Percentiles rank a stretch among this genome's conserved stretches.
Evolutionary conservation across 805 yeast species (phyloP).

Genomic region (Metschnikowia picachoensis): DNA sequence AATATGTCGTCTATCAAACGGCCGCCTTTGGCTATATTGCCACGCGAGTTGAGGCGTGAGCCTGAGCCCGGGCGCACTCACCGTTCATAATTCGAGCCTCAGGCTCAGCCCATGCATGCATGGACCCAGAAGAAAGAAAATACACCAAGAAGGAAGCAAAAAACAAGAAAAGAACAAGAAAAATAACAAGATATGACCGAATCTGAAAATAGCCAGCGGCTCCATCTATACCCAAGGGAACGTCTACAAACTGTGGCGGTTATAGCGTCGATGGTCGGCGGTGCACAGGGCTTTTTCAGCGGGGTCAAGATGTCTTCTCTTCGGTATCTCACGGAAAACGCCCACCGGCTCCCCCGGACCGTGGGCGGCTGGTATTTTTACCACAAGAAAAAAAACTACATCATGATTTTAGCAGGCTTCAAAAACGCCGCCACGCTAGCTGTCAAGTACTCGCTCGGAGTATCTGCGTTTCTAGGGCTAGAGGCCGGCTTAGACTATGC

Average conservation of each 20-base stretch:
- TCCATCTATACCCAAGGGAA: slow-evolving; percentile 46
- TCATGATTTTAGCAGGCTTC: slow-evolving; percentile 56
- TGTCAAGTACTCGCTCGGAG: slow-evolving; percentile 35
- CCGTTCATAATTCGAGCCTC: too few relatives aligned
- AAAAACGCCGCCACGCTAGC: slow-evolving; percentile 43
- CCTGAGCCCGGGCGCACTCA: too few relatives aligned
- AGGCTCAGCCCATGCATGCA: too few relatives aligned
- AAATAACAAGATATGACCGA: neutral
- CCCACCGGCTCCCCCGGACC: slow-evolving; percentile 73
- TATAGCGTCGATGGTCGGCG: slow-evolving; percentile 38
- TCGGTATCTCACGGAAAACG: slow-evolving; percentile 70
- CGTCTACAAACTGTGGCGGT: slow-evolving; percentile 42
- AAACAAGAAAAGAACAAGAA: neutral
- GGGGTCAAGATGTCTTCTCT: slow-evolving; percentile 57
- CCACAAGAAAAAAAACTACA: slow-evolving; percentile 78
- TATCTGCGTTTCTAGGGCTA: slow-evolving; percentile 49
- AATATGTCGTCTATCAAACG: too few relatives aligned
- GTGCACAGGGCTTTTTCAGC: slow-evolving; percentile 53
- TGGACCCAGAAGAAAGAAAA: too few relatives aligned
- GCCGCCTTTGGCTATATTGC: too few relatives aligned
- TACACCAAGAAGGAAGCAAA: too few relatives aligned
- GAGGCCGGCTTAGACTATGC: slow-evolving; percentile 59
- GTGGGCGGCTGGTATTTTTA: slow-evolving; percentile 87
- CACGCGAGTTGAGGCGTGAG: too few relatives aligned
- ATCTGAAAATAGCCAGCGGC: slow-evolving; percentile 31